Percentiles rank a stretch among this genome's conserved stretches.
Conservation (phyloP, 441 rosid species). For the Pelargonium fulgidum region DNA sequence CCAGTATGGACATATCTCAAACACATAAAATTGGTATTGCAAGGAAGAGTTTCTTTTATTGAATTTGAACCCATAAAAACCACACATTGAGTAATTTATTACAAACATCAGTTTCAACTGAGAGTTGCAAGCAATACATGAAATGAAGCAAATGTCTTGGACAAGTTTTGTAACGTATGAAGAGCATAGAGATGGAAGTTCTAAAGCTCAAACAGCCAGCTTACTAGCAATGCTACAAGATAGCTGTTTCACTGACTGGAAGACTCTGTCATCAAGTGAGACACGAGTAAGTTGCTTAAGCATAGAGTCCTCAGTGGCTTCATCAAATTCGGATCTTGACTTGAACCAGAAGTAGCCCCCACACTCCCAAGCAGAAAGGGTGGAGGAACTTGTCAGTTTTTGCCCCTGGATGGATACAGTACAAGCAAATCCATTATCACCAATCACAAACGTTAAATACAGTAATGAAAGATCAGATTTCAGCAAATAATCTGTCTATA, state of each 20-base stretch:
- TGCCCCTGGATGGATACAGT: constrained; percentile 9
- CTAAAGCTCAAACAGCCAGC: constrained; percentile 10
- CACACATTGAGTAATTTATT: too few relatives aligned
- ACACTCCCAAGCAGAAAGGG: constrained; percentile 38
- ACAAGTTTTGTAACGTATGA: too few relatives aligned
- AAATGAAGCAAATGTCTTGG: too few relatives aligned
- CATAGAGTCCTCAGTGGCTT: constrained; percentile 30
- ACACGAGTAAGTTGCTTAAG: constrained; percentile 23
- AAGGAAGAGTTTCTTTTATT: too few relatives aligned
- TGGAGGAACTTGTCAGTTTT: constrained; percentile 14
- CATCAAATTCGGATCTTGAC: constrained; percentile 32
- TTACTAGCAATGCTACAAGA: constrained; percentile 30
- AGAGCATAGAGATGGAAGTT: neutral
- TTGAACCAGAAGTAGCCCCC: constrained; percentile 36
- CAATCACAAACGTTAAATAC: too few relatives aligned
- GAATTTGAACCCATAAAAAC: too few relatives aligned
- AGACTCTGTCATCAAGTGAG: constrained; percentile 30
- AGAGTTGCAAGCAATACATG: too few relatives aligned
- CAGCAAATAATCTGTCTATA: too few relatives aligned
- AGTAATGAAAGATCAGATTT: too few relatives aligned
- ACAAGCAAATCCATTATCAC: neutral
- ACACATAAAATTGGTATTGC: too few relatives aligned
- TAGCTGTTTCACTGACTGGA: constrained; percentile 31
- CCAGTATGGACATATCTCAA: too few relatives aligned
- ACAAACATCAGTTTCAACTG: too few relatives aligned